phyloP scores from a whole-genome alignment of 176 grass and related monocot genomes.

The Tillandsia fasciculata region DNA sequence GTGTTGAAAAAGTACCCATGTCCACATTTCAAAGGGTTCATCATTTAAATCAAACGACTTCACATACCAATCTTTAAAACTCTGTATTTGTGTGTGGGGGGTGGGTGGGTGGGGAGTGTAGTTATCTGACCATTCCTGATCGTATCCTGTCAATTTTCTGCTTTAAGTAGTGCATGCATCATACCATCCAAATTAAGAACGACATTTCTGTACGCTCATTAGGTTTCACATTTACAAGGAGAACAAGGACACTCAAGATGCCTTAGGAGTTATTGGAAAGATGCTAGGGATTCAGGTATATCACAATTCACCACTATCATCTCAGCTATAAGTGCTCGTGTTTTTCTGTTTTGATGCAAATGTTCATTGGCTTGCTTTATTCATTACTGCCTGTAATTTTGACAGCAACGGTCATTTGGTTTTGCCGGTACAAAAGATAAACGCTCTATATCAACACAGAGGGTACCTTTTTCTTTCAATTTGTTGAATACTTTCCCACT shows the following conservation, averaged over 20 bases:
- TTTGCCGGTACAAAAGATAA: slow-evolving; percentile 99
- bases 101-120: too few species aligned
- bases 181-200: not conserved
- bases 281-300: slow-evolving; percentile 88
- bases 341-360: slow-evolving; percentile 8
- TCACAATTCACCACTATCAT: slow-evolving; percentile 2
- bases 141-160: not conserved
- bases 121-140: too few species aligned
- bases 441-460: slow-evolving; percentile 68
- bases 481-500: not conserved
- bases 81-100: too few species aligned
- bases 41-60: too few species aligned
- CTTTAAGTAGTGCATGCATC: not conserved
- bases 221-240: slow-evolving; percentile 97
- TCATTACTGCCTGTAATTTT: slow-evolving; percentile 25
- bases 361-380: slow-evolving; percentile 12
- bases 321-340: slow-evolving; percentile 8
- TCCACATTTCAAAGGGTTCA: not conserved
- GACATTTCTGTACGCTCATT: slow-evolving; percentile 9
- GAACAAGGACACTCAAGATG: slow-evolving; percentile 95
- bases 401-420: slow-evolving; percentile 70
- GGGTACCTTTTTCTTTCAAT: slow-evolving; percentile 36
- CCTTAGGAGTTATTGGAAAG: slow-evolving; percentile 82
- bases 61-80: too few species aligned
- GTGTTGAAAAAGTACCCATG: not conserved